Conservation (phyloP, 2,329 filamentous ascomycete species). For the Macroventuria anomochaeta region DNA sequence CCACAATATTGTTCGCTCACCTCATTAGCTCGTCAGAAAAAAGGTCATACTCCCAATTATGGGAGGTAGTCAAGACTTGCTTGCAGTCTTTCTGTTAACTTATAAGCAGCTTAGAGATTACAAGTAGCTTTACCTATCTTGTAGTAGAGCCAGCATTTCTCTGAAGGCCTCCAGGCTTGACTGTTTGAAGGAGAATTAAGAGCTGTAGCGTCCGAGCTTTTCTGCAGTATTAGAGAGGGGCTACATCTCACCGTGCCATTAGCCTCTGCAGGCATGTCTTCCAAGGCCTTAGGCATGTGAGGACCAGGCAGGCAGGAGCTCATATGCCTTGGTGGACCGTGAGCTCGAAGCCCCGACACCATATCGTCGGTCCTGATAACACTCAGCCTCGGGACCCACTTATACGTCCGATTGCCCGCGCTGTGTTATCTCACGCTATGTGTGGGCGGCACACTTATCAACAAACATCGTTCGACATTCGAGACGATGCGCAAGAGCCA, state of each 20-base stretch:
- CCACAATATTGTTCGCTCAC: too few relatives aligned
- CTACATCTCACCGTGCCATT: neutral
- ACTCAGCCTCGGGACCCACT: conserved; percentile 10
- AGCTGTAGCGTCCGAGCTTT: too few relatives aligned
- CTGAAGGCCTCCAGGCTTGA: too few relatives aligned
- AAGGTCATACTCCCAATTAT: too few relatives aligned
- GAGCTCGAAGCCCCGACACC: conserved; percentile 15
- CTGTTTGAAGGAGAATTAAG: too few relatives aligned
- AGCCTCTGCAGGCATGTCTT: neutral
- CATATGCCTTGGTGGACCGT: neutral
- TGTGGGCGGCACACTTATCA: conserved; percentile 21
- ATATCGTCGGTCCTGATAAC: conserved; percentile 24
- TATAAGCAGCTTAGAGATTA: too few relatives aligned
- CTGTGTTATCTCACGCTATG: conserved; percentile 25
- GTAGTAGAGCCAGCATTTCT: too few relatives aligned
- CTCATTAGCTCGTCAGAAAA: too few relatives aligned
- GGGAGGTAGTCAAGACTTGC: too few relatives aligned
- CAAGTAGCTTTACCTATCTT: too few relatives aligned
- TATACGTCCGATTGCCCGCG: conserved; percentile 17
- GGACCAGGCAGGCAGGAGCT: neutral
- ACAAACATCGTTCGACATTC: neutral
- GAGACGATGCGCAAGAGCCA: conserved; percentile 1
- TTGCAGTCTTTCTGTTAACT: too few relatives aligned
- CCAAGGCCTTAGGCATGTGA: neutral
- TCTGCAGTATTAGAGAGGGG: too few relatives aligned